These are phyloP conservation scores for Phlegmacium glaucopus DNA, from an alignment of 768 basidiomycete species.

Conservation along the genomic window DNA sequence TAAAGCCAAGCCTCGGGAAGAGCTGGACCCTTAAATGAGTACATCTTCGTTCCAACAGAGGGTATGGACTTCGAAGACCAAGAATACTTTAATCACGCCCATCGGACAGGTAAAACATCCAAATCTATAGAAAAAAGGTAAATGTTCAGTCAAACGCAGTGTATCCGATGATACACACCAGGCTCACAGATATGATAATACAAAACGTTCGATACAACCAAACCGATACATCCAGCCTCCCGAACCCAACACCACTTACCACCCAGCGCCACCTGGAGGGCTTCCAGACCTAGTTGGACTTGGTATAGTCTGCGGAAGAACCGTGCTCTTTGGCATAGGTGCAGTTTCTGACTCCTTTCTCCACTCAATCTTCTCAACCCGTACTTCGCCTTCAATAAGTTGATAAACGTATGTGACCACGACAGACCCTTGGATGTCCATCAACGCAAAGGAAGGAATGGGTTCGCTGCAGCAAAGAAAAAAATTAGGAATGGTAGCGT, in stretches of 20 bases:
- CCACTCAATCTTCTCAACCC: constrained; percentile 90
- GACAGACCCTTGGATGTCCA: constrained; percentile 97
- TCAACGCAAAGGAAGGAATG: constrained; percentile 91
- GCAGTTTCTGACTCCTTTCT: constrained; percentile 54
- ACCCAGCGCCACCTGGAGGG: constrained; percentile 19
- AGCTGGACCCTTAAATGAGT: too few species aligned
- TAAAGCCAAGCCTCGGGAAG: too few species aligned
- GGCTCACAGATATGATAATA: too few species aligned
- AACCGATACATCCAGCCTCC: too few species aligned
- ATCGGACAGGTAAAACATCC: too few species aligned
- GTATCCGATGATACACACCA: too few species aligned
- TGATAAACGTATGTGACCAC: constrained; percentile 98
- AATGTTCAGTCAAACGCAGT: too few species aligned
- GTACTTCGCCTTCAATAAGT: constrained; percentile 88
- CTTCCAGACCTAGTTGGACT: constrained; percentile 26
- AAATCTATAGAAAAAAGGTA: too few species aligned
- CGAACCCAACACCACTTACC: constrained; percentile 8
- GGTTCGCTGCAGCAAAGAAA: constrained; percentile 61
- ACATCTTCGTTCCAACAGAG: too few species aligned
- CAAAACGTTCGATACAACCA: too few species aligned
- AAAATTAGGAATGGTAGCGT: constrained; percentile 1
- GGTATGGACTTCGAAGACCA: too few species aligned
- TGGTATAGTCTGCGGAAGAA: constrained; percentile 51
- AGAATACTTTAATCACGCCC: too few species aligned
- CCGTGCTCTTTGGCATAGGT: constrained; percentile 38